Base-by-base conservation (phyloP, 2,329 filamentous ascomycete genomes). In the Zasmidium citrigriseum region DNA sequence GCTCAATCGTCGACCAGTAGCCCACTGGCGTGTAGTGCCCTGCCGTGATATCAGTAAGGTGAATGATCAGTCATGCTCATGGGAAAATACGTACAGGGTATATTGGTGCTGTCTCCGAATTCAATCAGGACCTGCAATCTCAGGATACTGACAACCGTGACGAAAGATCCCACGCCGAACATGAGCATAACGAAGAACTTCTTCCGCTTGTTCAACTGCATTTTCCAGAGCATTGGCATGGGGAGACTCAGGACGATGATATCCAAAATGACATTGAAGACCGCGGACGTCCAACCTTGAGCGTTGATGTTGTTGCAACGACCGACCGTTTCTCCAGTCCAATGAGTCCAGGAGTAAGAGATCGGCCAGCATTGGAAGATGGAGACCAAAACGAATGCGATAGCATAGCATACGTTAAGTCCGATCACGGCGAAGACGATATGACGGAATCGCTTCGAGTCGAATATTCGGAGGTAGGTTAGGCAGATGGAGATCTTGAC, bases 391-490 rank as follows among this genome's bases (percentile, higher is more conserved):
- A 61, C 47, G 25, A 65, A 65, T 1, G 52, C 52, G 12, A 65
- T 55, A 2, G 47, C 52, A 25, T 65, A 65, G 11, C 45, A 48
- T 5, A 59, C 25, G 38, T 65, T 65, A 16, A 63, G 52, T 18
- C 24, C 58, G 5, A 65, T 65, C 18, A 59, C 56, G 3, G 52
- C 18, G 18, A 51, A 65, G 1, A 57, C 56, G 14, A 47, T 18
- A 20, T 29, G 27, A n/a, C 55, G 55, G 51, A 65, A 65, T 12
- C 49, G 46, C 21, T 47, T 51, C 11, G 52, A 54, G 23, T 55
- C 54, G 48, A 65, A 76, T 12, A 65, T 57, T 14, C 63, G 45
- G 2, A 65, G 49, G 18, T 65, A 65, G 1, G 60, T 65, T 25
- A 63, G 25, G 9, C 60, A 52, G 44, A 63, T 55, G 12, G 60